Conservation (phyloP, 257 asterid genomes). For the Marsdenia floribunda region DNA sequence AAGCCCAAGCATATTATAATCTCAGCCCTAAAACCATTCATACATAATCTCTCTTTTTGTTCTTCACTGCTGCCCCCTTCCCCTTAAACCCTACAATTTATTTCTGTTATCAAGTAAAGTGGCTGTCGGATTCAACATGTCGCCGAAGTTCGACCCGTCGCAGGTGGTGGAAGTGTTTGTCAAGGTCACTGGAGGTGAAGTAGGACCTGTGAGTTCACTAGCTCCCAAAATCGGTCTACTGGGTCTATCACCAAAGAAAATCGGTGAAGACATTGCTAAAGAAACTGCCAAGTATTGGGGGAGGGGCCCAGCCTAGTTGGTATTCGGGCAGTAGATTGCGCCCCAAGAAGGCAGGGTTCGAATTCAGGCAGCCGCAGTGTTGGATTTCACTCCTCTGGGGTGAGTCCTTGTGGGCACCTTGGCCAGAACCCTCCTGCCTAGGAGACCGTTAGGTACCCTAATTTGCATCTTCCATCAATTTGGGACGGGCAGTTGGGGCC, state of each 20-base stretch:
- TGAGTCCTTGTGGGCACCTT: too few species aligned
- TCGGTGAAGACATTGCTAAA: constrained; percentile 68
- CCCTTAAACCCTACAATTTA: background rate
- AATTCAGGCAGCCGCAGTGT: too few species aligned
- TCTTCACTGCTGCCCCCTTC: constrained; percentile 3
- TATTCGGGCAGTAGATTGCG: too few species aligned
- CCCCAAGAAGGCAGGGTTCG: too few species aligned
- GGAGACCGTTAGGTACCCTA: too few species aligned
- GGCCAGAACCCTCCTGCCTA: too few species aligned
- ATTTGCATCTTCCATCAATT: too few species aligned
- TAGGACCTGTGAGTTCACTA: constrained; percentile 66
- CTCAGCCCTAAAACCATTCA: constrained; percentile 9
- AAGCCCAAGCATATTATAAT: constrained; percentile 38
- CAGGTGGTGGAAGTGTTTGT: constrained; percentile 68
- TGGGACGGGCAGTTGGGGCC: too few species aligned
- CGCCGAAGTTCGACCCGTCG: constrained; percentile 64
- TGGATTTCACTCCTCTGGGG: too few species aligned
- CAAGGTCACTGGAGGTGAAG: constrained; percentile 69
- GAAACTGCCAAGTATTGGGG: constrained; percentile 73
- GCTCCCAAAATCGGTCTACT: constrained; percentile 71
- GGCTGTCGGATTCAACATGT: constrained; percentile 39
- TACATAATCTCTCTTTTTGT: background rate
- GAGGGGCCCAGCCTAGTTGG: too few species aligned
- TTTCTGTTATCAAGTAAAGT: background rate
- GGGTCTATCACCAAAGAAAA: constrained; percentile 64